Evolutionary conservation across 176 grass and related monocot species (phyloP).

Genomic region (Tillandsia leiboldiana): DNA sequence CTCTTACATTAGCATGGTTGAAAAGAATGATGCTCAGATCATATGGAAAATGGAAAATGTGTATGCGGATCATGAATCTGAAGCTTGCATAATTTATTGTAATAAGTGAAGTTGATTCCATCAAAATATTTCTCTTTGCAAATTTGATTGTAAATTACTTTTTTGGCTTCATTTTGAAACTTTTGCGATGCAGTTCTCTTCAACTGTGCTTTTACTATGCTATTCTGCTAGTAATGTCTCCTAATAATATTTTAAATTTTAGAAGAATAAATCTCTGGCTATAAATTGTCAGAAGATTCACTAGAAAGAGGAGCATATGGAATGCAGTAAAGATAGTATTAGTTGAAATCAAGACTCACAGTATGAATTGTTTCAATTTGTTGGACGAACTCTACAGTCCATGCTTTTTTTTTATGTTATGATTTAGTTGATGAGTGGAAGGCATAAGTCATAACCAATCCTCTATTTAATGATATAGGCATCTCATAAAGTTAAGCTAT

Average conservation of each 20-base stretch:
- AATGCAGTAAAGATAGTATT: neutral
- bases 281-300: neutral
- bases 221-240: neutral
- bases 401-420: neutral
- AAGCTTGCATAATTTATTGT: too few species aligned
- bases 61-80: neutral
- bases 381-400: neutral
- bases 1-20: too few species aligned
- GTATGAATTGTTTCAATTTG: neutral
- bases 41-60: too few species aligned
- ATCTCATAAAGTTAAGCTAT: constrained; percentile 1
- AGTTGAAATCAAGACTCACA: neutral
- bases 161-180: too few species aligned
- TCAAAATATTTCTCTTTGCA: too few species aligned
- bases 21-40: too few species aligned
- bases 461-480: neutral
- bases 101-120: too few species aligned
- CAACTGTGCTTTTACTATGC: neutral
- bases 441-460: neutral
- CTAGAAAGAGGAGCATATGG: neutral
- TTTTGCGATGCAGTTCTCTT: too few species aligned
- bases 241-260: neutral
- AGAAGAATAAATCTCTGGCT: neutral
- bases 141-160: too few species aligned
- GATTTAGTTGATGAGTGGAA: neutral